These are phyloP conservation scores for Zygosaccharomyces gambellarensis DNA, from an alignment of 805 yeast genomes.

Conservation along the genomic window DNA sequence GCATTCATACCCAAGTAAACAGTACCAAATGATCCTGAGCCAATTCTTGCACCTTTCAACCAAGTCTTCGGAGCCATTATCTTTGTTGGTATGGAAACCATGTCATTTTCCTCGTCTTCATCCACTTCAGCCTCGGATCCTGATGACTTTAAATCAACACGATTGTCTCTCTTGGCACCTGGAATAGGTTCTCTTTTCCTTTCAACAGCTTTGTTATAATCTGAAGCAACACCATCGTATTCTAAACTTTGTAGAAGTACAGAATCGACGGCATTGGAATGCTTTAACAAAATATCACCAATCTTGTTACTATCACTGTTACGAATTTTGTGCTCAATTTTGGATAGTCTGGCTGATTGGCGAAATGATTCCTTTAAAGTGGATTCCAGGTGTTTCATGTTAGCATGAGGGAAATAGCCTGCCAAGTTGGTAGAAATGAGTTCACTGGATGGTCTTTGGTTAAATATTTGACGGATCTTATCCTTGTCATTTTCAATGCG, in stretches of 20 bases:
- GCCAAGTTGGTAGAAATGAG: conserved; percentile 83
- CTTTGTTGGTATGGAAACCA: conserved; percentile 28
- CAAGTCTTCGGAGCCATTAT: conserved; percentile 68
- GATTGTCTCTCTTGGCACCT: conserved; percentile 11
- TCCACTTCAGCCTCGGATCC: conserved; percentile 18
- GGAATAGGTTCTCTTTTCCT: conserved; percentile 1
- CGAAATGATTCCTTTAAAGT: conserved; percentile 83
- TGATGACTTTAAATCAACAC: conserved; percentile 17
- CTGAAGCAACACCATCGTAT: conserved; percentile 6
- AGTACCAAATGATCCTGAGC: conserved; percentile 91
- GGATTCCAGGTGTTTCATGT: conserved; percentile 61
- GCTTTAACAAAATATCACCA: conserved; percentile 59
- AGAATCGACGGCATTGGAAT: conserved; percentile 52
- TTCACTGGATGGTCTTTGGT: conserved; percentile 92
- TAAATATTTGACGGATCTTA: conserved; percentile 47
- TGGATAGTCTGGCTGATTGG: conserved; percentile 56
- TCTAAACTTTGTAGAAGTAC: conserved; percentile 36
- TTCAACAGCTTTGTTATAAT: conserved; percentile 3
- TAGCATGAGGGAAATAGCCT: conserved; percentile 87
- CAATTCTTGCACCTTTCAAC: conserved; percentile 90
- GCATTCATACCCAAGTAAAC: conserved; percentile 92
- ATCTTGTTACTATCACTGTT: conserved; percentile 45
- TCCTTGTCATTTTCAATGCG: conserved; percentile 28
- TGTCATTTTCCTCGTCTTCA: conserved; percentile 37
- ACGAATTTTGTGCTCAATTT: conserved; percentile 30